Base-by-base conservation (phyloP, 768 basidiomycete species). In the Sarcodon sp. region DNA sequence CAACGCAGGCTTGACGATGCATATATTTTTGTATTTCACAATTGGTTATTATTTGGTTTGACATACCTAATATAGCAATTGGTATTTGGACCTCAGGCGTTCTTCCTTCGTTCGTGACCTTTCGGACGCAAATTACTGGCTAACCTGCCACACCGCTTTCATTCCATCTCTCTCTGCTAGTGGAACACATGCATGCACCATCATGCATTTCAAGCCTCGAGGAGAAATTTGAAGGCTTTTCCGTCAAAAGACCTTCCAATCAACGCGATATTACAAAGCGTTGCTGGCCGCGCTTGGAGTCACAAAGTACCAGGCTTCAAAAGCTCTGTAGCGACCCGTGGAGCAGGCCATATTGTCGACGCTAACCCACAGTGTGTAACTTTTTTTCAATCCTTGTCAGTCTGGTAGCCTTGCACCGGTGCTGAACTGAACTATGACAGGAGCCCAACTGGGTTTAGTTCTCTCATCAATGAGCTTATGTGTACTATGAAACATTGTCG, bases 201-300 rank as follows among this genome's bases (percentile, higher is more conserved):
- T 59, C 61, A 68, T 70, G 69, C 60, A 44, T 33, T 58, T 44
- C 60, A 58, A 49, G 55, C 61, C 49, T 54, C 55, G 45, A 47
- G 53, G 13, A 41, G 39, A 13, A 13, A 15, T 9, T 27, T 41
- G 39, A 16, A 16, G 39, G 27, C 39, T 41, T 13, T 13, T 13
- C n/a, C 39, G 39, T 41, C 47, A 44, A 31, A 36, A 35, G 37
- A 32, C 43, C 32, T 34, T 50, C 36, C 60, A 9, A 71, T 76
- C 53, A 59, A 62, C 31, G 61, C 65, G 44, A 61, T 70, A 43
- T 64, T 76, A 4, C 72, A 72, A 48, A 64, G 64, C 35, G 75
- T 73, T 48, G 76, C 76, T 15, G 66, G 66, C 53, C 70, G 69
- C 45, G 76, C 75, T 43, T 79, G 58, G 58, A 41, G 51, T 50